Percentiles rank a stretch among this genome's conserved stretches.
Evolutionary conservation across 2,329 filamentous ascomycete genomes (phyloP).

Genomic region (Canariomyces notabilis): DNA sequence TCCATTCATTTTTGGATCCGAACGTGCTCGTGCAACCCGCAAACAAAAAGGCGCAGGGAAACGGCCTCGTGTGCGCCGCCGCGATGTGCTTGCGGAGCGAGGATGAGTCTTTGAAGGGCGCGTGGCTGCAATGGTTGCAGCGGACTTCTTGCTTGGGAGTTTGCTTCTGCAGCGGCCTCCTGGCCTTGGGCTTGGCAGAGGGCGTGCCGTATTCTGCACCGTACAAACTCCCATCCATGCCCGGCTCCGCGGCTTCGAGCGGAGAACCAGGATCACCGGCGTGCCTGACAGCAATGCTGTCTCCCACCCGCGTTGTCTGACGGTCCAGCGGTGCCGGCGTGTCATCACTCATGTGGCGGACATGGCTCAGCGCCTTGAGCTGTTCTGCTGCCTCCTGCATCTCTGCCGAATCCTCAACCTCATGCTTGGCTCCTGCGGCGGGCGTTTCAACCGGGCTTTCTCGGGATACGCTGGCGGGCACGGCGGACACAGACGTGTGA

Average conservation of each 20-base stretch:
- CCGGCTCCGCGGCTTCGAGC: conserved; percentile 37
- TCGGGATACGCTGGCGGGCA: conserved; percentile 13
- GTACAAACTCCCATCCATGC: conserved; percentile 36
- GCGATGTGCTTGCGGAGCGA: conserved; percentile 63
- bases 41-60: conserved; percentile 78
- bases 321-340: conserved; percentile 30
- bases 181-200: conserved; percentile 37
- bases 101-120: conserved; percentile 62
- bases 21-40: conserved; percentile 83
- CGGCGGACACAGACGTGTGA: conserved; percentile 3
- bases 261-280: conserved; percentile 39
- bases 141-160: conserved; percentile 55
- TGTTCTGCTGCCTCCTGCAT: conserved; percentile 66
- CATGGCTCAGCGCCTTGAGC: conserved; percentile 60
- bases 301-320: conserved; percentile 24
- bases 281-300: conserved; percentile 30
- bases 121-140: conserved; percentile 57
- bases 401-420: conserved; percentile 60
- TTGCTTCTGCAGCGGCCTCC: conserved; percentile 45
- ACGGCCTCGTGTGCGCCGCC: conserved; percentile 65
- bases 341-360: conserved; percentile 52
- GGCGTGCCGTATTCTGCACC: conserved; percentile 33
- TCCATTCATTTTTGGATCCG: conserved; percentile 96
- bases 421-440: conserved; percentile 37
- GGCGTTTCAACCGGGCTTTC: conserved; percentile 29